These are phyloP conservation scores for Sclerotinia trifoliorum DNA, from an alignment of 2,329 filamentous ascomycete genomes.

Conservation along the genomic window DNA sequence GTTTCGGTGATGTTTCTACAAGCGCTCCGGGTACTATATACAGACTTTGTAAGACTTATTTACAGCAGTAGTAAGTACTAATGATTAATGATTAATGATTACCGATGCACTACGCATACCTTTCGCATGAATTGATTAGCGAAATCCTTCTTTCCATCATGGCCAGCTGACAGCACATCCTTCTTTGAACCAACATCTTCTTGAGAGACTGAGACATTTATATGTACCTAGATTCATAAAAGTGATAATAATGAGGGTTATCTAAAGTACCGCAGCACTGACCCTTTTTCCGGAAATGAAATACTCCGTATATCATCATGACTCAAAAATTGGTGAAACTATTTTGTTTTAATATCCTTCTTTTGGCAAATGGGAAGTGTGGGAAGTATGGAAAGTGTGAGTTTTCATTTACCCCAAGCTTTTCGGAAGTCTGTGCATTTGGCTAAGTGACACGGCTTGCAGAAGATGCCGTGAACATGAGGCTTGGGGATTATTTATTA, in stretches of 20 bases:
- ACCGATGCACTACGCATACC: background rate
- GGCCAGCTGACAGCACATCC: background rate
- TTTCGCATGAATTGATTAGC: background rate
- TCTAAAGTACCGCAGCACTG: slow-evolving; percentile 2
- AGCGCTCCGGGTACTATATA: background rate
- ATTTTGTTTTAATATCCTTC: background rate
- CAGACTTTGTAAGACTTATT: background rate
- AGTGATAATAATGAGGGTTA: background rate
- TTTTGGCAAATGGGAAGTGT: slow-evolving; percentile 1
- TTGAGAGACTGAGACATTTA: background rate
- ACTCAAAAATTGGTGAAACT: background rate
- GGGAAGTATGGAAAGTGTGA: too few species aligned
- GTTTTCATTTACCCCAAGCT: slow-evolving; percentile 1
- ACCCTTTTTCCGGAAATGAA: background rate
- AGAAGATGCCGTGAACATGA: slow-evolving; percentile 1
- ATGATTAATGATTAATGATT: too few species aligned
- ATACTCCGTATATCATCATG: background rate
- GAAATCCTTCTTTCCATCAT: background rate
- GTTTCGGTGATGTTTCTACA: slow-evolving; percentile 19
- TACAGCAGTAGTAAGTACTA: too few species aligned
- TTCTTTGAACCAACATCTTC: background rate
- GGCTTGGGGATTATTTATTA: background rate
- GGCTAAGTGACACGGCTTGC: slow-evolving; percentile 4
- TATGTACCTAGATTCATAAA: background rate
- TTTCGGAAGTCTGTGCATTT: slow-evolving; percentile 4